Percentiles rank a stretch among this genome's conserved stretches.
Evolutionary conservation across 2,329 filamentous ascomycete species (phyloP).

Genomic region (Nectriaceae sp.): DNA sequence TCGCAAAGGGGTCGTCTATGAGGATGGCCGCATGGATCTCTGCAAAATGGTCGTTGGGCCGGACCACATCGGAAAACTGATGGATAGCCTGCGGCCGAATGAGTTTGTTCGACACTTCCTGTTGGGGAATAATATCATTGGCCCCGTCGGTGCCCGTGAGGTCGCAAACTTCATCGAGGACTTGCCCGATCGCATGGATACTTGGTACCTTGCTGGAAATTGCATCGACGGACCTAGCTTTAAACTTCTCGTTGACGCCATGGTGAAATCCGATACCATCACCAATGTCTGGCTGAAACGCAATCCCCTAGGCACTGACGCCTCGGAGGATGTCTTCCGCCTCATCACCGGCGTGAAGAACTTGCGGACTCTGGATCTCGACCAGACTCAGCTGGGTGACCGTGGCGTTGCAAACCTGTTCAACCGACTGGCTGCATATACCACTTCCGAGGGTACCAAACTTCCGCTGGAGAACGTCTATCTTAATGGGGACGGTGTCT

Average conservation of each 20-base stretch:
- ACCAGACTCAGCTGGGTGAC: constrained; percentile 53
- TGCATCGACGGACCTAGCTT: constrained; percentile 49
- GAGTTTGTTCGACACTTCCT: constrained; percentile 52
- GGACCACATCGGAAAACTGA: constrained; percentile 50
- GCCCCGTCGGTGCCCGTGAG: constrained; percentile 46
- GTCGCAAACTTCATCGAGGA: constrained; percentile 48
- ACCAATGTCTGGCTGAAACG: constrained; percentile 57
- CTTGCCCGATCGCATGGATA: constrained; percentile 50
- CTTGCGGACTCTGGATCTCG: constrained; percentile 53
- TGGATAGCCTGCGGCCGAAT: constrained; percentile 50
- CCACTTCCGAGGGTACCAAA: constrained; percentile 27
- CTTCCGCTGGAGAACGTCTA: constrained; percentile 39
- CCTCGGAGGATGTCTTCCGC: constrained; percentile 42
- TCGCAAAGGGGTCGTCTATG: constrained; percentile 45
- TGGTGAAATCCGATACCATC: constrained; percentile 44
- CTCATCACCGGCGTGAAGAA: constrained; percentile 45
- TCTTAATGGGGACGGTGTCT: constrained; percentile 39
- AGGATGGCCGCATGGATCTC: constrained; percentile 54
- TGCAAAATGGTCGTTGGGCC: constrained; percentile 58
- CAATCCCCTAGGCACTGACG: constrained; percentile 47
- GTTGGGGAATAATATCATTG: constrained; percentile 57
- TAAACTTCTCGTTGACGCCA: constrained; percentile 44
- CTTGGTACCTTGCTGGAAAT: constrained; percentile 58
- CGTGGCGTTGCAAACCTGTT: constrained; percentile 47
- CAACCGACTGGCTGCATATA: constrained; percentile 33